Conservation (phyloP, 352 stramenopile species). For the Globisporangium abappressorium region DNA sequence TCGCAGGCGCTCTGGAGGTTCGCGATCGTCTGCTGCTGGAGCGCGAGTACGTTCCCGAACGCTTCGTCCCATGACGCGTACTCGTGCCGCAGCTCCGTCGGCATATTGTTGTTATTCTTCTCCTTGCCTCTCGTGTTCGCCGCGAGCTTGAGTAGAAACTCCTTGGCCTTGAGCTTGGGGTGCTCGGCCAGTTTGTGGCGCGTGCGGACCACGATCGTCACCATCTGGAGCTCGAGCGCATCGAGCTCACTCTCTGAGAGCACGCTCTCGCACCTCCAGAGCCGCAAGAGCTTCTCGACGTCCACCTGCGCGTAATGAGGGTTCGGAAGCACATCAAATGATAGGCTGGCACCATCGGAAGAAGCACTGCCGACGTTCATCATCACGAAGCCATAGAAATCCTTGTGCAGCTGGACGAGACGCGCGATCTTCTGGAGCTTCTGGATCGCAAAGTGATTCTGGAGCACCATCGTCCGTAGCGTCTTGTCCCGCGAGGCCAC, state of each 20-base stretch:
- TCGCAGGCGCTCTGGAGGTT: constrained; percentile 56
- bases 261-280: constrained; percentile 51
- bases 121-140: constrained; percentile 14
- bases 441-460: constrained; percentile 72
- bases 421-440: constrained; percentile 54
- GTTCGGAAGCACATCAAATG: constrained; percentile 57
- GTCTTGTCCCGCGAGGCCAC: constrained; percentile 58
- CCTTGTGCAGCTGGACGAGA: constrained; percentile 47
- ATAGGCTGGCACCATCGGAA: background rate
- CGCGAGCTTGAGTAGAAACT: constrained; percentile 62
- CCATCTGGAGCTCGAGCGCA: constrained; percentile 53
- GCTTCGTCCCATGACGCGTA: constrained; percentile 65
- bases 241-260: constrained; percentile 29
- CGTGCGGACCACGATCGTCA: constrained; percentile 61
- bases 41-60: constrained; percentile 62
- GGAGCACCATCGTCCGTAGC: constrained; percentile 41
- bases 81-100: constrained; percentile 30
- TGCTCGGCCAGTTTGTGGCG: constrained; percentile 53
- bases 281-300: constrained; percentile 32
- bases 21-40: constrained; percentile 78
- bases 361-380: constrained; percentile 9
- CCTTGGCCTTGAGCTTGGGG: constrained; percentile 61
- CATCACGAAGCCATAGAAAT: constrained; percentile 50
- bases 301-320: constrained; percentile 40
- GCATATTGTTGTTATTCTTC: constrained; percentile 16